Conservation (phyloP, 495 filamentous ascomycete genomes). For the Lentithecium fluviatile region DNA sequence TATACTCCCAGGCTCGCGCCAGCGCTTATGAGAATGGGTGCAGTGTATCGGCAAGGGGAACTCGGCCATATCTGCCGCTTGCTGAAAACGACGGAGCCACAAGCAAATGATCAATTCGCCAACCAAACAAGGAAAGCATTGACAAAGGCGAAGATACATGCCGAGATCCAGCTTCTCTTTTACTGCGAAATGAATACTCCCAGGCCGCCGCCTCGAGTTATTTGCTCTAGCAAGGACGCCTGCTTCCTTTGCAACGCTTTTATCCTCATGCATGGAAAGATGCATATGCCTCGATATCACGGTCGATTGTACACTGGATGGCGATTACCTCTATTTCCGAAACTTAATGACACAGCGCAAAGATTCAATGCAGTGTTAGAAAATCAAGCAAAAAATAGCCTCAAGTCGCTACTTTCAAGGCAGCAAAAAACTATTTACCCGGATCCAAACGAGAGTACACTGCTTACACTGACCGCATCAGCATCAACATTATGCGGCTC, state of each 20-base stretch:
- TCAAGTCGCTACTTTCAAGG: constrained; percentile 2
- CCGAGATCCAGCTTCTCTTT: constrained; percentile 52
- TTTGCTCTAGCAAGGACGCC: constrained; percentile 52
- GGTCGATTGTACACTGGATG: constrained; percentile 46
- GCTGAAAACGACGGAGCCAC: neutral
- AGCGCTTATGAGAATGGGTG: constrained; percentile 25
- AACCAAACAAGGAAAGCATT: constrained; percentile 30
- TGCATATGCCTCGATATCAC: constrained; percentile 46
- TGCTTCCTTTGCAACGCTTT: constrained; percentile 53
- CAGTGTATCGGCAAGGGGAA: neutral
- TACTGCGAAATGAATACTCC: constrained; percentile 40
- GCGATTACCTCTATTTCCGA: constrained; percentile 5
- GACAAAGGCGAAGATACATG: constrained; percentile 47
- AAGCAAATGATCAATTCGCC: constrained; percentile 22
- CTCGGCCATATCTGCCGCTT: constrained; percentile 5
- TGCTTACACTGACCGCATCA: neutral
- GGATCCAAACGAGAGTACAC: constrained; percentile 13
- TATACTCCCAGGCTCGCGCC: constrained; percentile 23
- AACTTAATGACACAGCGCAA: constrained; percentile 4
- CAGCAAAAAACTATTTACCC: constrained; percentile 12
- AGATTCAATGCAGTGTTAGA: constrained; percentile 16
- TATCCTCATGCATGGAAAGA: constrained; percentile 44
- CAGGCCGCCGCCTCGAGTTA: constrained; percentile 44
- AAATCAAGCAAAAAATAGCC: neutral
- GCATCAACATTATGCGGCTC: constrained; percentile 1